Percentiles rank a stretch among this genome's conserved stretches.
phyloP scores from a whole-genome alignment of 148 eudicot genomes.

The Rhododendron ferrugineum region DNA sequence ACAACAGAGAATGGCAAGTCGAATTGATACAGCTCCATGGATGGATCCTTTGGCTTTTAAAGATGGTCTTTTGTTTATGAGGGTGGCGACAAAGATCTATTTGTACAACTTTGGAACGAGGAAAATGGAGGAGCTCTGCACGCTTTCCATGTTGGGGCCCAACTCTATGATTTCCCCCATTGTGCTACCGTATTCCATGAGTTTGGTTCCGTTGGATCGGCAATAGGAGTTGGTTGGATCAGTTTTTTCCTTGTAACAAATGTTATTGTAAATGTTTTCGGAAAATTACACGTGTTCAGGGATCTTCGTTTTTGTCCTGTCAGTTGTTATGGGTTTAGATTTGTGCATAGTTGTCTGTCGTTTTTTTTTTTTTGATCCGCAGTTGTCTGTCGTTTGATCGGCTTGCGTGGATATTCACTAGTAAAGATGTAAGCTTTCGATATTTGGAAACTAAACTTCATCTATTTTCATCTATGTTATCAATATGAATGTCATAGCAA shows the following conservation, averaged over 20 bases:
- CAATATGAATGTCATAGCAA: background rate
- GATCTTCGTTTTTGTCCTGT: background rate
- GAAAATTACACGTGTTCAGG: background rate
- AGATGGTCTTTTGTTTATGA: conserved; percentile 26
- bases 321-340: background rate
- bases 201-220: conserved; percentile 27
- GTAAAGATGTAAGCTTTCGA: background rate
- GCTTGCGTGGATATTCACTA: background rate
- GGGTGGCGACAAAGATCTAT: conserved; percentile 21
- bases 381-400: background rate
- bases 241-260: background rate
- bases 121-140: conserved; percentile 29
- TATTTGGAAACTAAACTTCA: background rate
- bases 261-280: background rate
- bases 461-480: background rate
- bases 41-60: conserved; percentile 32
- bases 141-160: conserved; percentile 23
- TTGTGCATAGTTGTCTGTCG: background rate
- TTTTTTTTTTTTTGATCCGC: too few relatives aligned
- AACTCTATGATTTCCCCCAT: conserved; percentile 25
- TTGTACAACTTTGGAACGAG: conserved; percentile 19
- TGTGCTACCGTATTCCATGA: conserved; percentile 37
- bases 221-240: background rate
- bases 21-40: conserved; percentile 6
- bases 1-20: conserved; percentile 7